Conservation (phyloP, 1,139 yeast genomes). For the Yamadazyma jaroonii region DNA sequence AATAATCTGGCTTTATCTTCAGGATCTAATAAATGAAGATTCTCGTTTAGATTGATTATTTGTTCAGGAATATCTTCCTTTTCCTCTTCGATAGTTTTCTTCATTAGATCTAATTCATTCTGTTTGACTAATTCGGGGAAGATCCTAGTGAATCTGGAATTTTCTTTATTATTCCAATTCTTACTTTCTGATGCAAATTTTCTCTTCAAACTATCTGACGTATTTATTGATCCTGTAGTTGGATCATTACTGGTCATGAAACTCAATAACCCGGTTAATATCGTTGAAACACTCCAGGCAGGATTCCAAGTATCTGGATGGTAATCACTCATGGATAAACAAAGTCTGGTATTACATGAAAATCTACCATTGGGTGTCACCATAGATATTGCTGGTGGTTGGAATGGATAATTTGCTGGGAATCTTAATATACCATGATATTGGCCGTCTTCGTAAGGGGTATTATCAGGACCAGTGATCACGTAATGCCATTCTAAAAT, state of each 20-base stretch:
- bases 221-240: slow-evolving; percentile 39
- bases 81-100: slow-evolving; percentile 13
- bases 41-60: slow-evolving; percentile 21
- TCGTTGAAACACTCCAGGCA: slow-evolving; percentile 89
- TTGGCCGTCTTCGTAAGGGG: slow-evolving; percentile 85
- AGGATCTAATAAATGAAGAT: slow-evolving; percentile 35
- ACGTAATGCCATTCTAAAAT: slow-evolving; percentile 77
- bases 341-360: slow-evolving; percentile 72
- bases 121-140: slow-evolving; percentile 67
- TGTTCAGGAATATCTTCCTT: slow-evolving; percentile 12
- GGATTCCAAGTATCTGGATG: slow-evolving; percentile 97
- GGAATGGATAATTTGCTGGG: slow-evolving; percentile 86
- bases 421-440: slow-evolving; percentile 87
- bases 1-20: slow-evolving; percentile 44
- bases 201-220: slow-evolving; percentile 36
- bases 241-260: slow-evolving; percentile 70
- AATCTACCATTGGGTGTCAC: slow-evolving; percentile 84
- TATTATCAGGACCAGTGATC: slow-evolving; percentile 81
- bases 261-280: slow-evolving; percentile 77
- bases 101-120: slow-evolving; percentile 32
- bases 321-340: slow-evolving; percentile 86
- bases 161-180: slow-evolving; percentile 59
- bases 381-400: slow-evolving; percentile 90
- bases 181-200: slow-evolving; percentile 51
- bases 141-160: slow-evolving; percentile 53